phyloP scores from a whole-genome alignment of 2,329 filamentous ascomycete genomes.

The Colletotrichum karsti region DNA sequence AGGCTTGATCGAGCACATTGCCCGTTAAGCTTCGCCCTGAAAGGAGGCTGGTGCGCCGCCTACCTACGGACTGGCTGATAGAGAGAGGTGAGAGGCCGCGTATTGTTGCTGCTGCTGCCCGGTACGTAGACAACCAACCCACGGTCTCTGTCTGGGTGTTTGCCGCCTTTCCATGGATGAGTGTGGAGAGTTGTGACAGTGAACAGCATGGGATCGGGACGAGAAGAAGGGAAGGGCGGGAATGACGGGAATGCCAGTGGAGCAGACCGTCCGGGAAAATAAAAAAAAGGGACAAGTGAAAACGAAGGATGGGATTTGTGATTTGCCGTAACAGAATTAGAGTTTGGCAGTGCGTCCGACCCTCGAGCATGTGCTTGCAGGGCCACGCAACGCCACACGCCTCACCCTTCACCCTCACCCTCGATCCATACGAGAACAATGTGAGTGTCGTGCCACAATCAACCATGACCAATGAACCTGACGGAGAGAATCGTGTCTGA shows the following conservation, averaged over 20 bases:
- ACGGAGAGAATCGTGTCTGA: too few species aligned
- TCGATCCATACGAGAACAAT: background rate
- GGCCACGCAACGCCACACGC: background rate
- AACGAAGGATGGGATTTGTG: slow-evolving; percentile 18
- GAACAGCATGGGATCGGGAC: background rate
- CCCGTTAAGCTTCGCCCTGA: background rate
- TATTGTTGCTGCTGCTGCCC: background rate
- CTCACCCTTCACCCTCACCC: too few species aligned
- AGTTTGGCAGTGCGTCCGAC: slow-evolving; percentile 14
- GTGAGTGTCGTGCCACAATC: too few species aligned
- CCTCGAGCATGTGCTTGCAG: background rate
- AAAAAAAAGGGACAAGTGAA: too few species aligned
- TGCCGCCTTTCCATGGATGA: too few species aligned
- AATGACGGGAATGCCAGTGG: background rate
- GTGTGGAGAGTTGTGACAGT: too few species aligned
- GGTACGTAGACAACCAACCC: too few species aligned
- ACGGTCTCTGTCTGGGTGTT: too few species aligned
- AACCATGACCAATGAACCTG: too few species aligned
- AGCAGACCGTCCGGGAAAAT: slow-evolving; percentile 6
- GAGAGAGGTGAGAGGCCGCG: background rate
- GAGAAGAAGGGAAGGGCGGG: background rate
- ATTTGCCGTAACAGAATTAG: slow-evolving; percentile 5
- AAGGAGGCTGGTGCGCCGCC: background rate
- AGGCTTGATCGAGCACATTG: background rate
- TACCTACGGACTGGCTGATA: background rate